These are phyloP conservation scores for Adansonia grandidieri DNA, from an alignment of 441 rosid genomes.

Conservation along the genomic window DNA sequence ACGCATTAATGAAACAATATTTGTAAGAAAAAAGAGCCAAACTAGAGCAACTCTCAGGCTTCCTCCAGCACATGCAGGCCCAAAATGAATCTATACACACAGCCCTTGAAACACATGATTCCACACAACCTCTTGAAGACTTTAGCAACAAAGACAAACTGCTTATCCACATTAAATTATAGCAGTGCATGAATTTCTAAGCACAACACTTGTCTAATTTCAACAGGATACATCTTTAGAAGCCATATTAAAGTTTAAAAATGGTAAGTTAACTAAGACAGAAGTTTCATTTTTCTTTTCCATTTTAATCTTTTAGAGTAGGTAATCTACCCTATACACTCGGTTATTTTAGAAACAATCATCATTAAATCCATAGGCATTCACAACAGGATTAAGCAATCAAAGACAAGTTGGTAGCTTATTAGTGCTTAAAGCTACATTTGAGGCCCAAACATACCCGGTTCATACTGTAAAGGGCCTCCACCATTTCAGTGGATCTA, in stretches of 20 bases:
- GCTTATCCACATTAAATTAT: conserved; percentile 14
- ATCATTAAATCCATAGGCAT: conserved; percentile 4
- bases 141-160: background rate
- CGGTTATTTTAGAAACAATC: background rate
- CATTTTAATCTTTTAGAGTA: conserved; percentile 9
- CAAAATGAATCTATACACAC: background rate
- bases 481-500: conserved; percentile 87
- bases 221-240: background rate
- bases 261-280: conserved; percentile 11
- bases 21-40: conserved; percentile 18
- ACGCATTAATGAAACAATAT: conserved; percentile 13
- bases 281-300: background rate
- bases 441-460: conserved; percentile 50
- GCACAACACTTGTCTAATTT: background rate
- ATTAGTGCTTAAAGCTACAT: conserved; percentile 15
- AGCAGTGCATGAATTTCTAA: background rate
- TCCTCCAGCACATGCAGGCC: conserved; percentile 13
- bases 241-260: conserved; percentile 10
- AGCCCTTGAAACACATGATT: background rate
- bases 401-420: background rate
- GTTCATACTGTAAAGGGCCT: conserved; percentile 79
- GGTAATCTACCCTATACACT: background rate
- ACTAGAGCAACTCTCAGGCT: conserved; percentile 17
- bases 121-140: conserved; percentile 6
- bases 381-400: background rate